Conservation (phyloP, 345 rosid species). For the Pistacia integerrima region DNA sequence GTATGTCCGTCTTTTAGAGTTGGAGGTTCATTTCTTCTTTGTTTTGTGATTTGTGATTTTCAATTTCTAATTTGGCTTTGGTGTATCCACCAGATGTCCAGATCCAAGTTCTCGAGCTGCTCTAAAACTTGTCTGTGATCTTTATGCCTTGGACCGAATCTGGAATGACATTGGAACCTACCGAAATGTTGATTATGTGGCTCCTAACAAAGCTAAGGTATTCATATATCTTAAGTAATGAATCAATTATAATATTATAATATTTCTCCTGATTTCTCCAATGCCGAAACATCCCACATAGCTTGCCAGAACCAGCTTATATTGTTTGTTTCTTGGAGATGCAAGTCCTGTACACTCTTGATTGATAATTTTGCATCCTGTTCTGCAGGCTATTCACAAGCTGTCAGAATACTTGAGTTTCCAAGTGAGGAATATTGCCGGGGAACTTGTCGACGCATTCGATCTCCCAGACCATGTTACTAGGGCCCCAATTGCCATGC, state of each 20-base stretch:
- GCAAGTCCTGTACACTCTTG: background rate
- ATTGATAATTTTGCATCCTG: background rate
- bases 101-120: slow-evolving; percentile 71
- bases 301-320: background rate
- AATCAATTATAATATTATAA: background rate
- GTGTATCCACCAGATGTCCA: slow-evolving; percentile 54
- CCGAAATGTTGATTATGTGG: slow-evolving; percentile 9
- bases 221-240: background rate
- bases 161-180: slow-evolving; percentile 35
- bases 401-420: slow-evolving; percentile 79
- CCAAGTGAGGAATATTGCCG: slow-evolving; percentile 80
- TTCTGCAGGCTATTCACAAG: slow-evolving; percentile 86
- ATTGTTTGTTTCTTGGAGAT: slow-evolving; percentile 5
- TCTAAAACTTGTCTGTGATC: slow-evolving; percentile 89
- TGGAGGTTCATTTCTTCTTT: background rate
- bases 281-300: background rate
- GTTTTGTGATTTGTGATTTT: background rate
- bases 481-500: slow-evolving; percentile 96
- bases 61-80: slow-evolving; percentile 18
- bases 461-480: slow-evolving; percentile 78
- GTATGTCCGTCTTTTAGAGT: slow-evolving; percentile 39
- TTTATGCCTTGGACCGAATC: slow-evolving; percentile 90
- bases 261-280: background rate
- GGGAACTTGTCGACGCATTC: slow-evolving; percentile 83
- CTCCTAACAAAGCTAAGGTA: slow-evolving; percentile 89